Conservation (phyloP, 768 basidiomycete genomes). For the Panaeolus papilionaceus region DNA sequence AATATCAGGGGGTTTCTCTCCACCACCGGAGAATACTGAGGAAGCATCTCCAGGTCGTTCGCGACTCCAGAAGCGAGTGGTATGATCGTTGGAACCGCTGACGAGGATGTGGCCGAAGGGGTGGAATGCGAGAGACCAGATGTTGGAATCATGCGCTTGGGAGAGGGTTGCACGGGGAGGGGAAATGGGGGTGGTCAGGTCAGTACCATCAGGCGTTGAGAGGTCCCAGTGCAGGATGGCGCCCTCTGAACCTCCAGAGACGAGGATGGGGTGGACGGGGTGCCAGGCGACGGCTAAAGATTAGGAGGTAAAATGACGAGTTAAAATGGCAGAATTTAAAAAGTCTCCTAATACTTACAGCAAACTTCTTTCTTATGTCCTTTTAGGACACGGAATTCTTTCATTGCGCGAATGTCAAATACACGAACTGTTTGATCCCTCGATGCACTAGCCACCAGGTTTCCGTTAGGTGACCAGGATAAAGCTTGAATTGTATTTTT, state of each 20-base stretch:
- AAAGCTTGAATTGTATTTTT: conserved; percentile 96
- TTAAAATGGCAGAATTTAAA: neutral
- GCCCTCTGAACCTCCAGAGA: conserved; percentile 94
- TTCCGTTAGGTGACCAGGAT: conserved; percentile 94
- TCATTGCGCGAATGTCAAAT: conserved; percentile 98
- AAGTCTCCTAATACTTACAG: conserved; percentile 60
- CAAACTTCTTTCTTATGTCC: conserved; percentile 99
- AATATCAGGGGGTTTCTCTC: conserved; percentile 83
- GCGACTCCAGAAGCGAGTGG: conserved; percentile 98
- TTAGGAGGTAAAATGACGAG: neutral
- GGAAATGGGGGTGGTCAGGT: conserved; percentile 47
- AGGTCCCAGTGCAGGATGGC: conserved; percentile 95
- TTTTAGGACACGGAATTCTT: conserved; percentile 89
- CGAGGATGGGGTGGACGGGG: conserved; percentile 89
- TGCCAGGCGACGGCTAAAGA: conserved; percentile 91
- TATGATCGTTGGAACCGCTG: conserved; percentile 96
- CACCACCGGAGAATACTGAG: conserved; percentile 80
- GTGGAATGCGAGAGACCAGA: conserved; percentile 96
- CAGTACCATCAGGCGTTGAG: conserved; percentile 61
- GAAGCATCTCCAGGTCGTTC: conserved; percentile 85
- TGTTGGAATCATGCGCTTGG: conserved; percentile 98
- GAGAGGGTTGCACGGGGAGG: conserved; percentile 83
- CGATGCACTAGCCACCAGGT: conserved; percentile 92
- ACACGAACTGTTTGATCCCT: conserved; percentile 95
- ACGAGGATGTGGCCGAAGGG: conserved; percentile 95